These are phyloP conservation scores for Iberis amara DNA, from an alignment of 441 rosid species.

Conservation along the genomic window DNA sequence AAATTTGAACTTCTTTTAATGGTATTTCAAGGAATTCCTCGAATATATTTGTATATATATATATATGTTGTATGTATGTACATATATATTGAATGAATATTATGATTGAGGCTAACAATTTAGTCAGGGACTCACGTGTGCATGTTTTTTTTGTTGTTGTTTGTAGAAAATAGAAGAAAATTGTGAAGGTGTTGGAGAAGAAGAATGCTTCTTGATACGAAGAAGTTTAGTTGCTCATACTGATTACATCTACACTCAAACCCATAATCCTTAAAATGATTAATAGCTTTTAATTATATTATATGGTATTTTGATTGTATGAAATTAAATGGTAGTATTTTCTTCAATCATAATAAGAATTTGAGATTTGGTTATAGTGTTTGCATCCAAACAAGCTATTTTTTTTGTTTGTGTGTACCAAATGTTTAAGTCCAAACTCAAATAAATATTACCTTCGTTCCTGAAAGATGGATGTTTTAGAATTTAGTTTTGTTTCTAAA, in stretches of 20 bases:
- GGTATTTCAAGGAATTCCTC: too few relatives aligned
- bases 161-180: slow-evolving; percentile 28
- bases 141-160: background rate
- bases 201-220: slow-evolving; percentile 52
- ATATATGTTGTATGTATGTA: too few relatives aligned
- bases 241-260: slow-evolving; percentile 67
- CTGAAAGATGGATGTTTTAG: too few relatives aligned
- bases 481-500: too few relatives aligned
- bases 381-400: slow-evolving; percentile 16
- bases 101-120: too few relatives aligned
- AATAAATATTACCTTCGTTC: too few relatives aligned
- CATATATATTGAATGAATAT: too few relatives aligned
- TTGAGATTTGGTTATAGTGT: background rate
- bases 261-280: slow-evolving; percentile 38
- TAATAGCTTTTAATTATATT: background rate
- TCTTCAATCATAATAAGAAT: background rate
- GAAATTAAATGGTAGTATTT: background rate
- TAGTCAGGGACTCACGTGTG: too few relatives aligned
- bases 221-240: slow-evolving; percentile 60
- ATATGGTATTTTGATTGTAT: background rate
- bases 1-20: too few relatives aligned
- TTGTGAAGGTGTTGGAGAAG: slow-evolving; percentile 51
- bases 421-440: too few relatives aligned
- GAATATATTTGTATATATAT: too few relatives aligned
- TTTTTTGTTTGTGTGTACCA: too few relatives aligned